Conservation (phyloP, 2,329 filamentous ascomycete species). For the Fusarium solani-melongenae region DNA sequence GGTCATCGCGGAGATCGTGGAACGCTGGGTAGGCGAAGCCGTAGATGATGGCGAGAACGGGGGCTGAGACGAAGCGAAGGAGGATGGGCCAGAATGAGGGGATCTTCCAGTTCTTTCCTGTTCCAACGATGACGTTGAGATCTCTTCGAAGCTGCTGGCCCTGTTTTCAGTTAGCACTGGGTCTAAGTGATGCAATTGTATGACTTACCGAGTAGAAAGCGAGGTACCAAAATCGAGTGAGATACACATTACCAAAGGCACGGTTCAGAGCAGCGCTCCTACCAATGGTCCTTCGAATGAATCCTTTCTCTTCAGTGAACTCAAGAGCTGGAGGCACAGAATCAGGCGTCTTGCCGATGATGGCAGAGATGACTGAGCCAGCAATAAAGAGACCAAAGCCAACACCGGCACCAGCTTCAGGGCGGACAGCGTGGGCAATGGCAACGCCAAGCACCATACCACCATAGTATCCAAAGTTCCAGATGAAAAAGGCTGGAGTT, state of each 20-base stretch:
- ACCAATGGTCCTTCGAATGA: slow-evolving; percentile 50
- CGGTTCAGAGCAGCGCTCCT: slow-evolving; percentile 10
- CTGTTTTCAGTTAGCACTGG: slow-evolving; percentile 45
- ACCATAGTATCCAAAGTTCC: slow-evolving; percentile 64
- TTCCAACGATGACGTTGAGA: slow-evolving; percentile 64
- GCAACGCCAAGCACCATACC: slow-evolving; percentile 63
- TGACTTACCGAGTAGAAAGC: slow-evolving; percentile 66
- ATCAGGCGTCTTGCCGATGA: slow-evolving; percentile 57
- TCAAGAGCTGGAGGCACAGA: slow-evolving; percentile 53
- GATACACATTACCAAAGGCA: slow-evolving; percentile 54
- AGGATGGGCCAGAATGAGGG: slow-evolving; percentile 62
- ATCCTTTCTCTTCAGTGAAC: slow-evolving; percentile 51
- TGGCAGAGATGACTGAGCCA: slow-evolving; percentile 51
- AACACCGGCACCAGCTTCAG: slow-evolving; percentile 59
- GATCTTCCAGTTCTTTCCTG: slow-evolving; percentile 67
- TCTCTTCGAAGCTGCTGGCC: slow-evolving; percentile 67
- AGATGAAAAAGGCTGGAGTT: slow-evolving; percentile 54
- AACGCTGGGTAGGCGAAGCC: slow-evolving; percentile 64
- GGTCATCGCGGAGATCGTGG: slow-evolving; percentile 59
- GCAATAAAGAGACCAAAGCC: slow-evolving; percentile 64
- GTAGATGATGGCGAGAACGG: slow-evolving; percentile 62
- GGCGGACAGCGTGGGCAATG: slow-evolving; percentile 58
- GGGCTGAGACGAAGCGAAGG: slow-evolving; percentile 61
- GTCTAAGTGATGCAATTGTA: neutral
- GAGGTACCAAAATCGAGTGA: slow-evolving; percentile 62